Evolutionary conservation across 2,329 filamentous ascomycete species (phyloP), one percentile per base, ranked within the genome.

Genomic region (Arthroderma uncinatum): DNA sequence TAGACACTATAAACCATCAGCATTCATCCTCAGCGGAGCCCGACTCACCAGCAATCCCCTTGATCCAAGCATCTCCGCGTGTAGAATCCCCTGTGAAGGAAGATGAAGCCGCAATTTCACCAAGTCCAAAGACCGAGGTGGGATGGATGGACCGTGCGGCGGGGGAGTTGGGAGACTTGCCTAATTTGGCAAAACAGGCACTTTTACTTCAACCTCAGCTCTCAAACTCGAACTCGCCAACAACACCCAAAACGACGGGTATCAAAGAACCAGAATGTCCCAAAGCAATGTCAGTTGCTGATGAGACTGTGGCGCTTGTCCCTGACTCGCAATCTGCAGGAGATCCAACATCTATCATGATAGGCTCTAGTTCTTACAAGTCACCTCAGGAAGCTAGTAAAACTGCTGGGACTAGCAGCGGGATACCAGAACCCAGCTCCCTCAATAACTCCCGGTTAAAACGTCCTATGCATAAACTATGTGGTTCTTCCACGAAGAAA

Each of bases 391-490:
- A 44, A 10, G 10, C 19, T 14, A 9, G 19, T 12, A 44, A 25
- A 23, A 7, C 40, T 23, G 21, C n/a, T n/a, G n/a, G n/a, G n/a
- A n/a, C n/a, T n/a, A n/a, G 33, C 33, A 34, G 14, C 3, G n/a
- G 25, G 25, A 3, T 37, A 30, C 6, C 19, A 25, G 28, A 53
- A 10, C n/a, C 33, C 50, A 21, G 14, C 30, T 54, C 21, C 6
- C 4, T 30, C 19, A 42, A 53, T 37, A 57, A 52, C 40, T 60
- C 61, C 2, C 50, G 59, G 36, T 53, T 63, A 33, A 63, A 62
- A 48, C 58, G 61, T 2, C 61, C 61, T 12, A n/a, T 56, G 21
- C 44, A 59, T 23, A 62, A 57, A 19, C 56, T 59, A 23, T 57
- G 39, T 37, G 57, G 56, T 5, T 39, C 54, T 7, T 36, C 36